Evolutionary conservation across 495 filamentous ascomycete genomes (phyloP).

Genomic region (Neurospora intermedia): DNA sequence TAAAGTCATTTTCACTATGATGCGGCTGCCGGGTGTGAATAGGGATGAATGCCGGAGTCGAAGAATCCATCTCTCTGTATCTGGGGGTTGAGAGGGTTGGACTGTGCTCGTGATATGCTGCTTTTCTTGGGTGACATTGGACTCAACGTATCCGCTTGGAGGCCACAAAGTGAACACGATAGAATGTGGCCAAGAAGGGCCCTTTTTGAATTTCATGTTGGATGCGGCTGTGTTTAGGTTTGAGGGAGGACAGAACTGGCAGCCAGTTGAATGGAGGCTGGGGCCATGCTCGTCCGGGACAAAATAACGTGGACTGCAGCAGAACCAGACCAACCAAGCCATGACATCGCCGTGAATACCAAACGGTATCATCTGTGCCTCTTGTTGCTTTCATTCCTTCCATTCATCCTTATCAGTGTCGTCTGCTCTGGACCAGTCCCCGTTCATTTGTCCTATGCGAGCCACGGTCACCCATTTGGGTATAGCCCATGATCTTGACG

Average conservation of each 20-base stretch:
- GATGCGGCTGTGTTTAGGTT: neutral
- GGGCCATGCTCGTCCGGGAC: no score
- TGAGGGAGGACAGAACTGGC: neutral
- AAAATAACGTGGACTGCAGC: no score
- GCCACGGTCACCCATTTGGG: conserved; percentile 21
- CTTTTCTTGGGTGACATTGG: neutral
- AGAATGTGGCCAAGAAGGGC: neutral
- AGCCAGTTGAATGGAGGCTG: no score
- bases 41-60: conserved; percentile 27
- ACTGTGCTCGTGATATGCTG: neutral
- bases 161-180: neutral
- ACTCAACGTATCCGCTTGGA: neutral
- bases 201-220: neutral
- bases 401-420: no score
- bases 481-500: conserved; percentile 13
- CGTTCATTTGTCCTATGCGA: neutral
- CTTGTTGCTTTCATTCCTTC: no score
- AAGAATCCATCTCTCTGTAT: neutral
- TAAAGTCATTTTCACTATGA: conserved; percentile 24
- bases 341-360: no score
- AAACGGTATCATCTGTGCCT: no score
- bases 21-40: conserved; percentile 32
- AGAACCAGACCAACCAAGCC: no score
- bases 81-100: neutral
- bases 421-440: no score